Percentiles rank a stretch among this genome's conserved stretches.
These are phyloP conservation scores for Rhodamnia rubescens DNA, from an alignment of 345 rosid genomes.

Conservation along the genomic window DNA sequence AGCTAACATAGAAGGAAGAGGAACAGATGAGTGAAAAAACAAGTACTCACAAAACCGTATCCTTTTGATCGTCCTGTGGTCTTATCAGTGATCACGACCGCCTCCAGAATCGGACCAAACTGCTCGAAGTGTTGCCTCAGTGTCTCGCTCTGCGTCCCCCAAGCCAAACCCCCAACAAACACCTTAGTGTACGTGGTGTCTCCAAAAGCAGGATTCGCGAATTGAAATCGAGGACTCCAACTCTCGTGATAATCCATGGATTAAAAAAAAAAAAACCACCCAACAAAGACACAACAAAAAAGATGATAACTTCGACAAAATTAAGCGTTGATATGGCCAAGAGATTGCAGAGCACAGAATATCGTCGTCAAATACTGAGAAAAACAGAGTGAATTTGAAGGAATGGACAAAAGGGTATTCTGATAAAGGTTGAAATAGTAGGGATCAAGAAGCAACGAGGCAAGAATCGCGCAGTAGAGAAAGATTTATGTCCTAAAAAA, in stretches of 20 bases:
- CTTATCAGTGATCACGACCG: slow-evolving; percentile 91
- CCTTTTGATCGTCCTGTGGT: slow-evolving; percentile 97
- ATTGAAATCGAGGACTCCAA: slow-evolving; percentile 52
- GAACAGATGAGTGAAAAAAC: neutral
- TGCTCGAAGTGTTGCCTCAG: slow-evolving; percentile 82
- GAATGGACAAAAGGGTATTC: neutral
- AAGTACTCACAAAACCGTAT: slow-evolving; percentile 88
- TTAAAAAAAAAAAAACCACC: neutral
- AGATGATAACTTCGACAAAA: neutral
- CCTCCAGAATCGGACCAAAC: slow-evolving; percentile 90
- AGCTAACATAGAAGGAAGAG: neutral
- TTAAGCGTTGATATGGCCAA: neutral
- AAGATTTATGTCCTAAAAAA: neutral
- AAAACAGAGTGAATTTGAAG: neutral
- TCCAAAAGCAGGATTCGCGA: slow-evolving; percentile 78
- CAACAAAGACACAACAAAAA: neutral
- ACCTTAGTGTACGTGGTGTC: slow-evolving; percentile 87
- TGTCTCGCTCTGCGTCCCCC: slow-evolving; percentile 93
- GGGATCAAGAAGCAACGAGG: neutral
- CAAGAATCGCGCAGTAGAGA: neutral
- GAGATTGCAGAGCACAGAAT: neutral
- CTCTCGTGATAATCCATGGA: slow-evolving; percentile 54
- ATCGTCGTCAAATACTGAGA: neutral
- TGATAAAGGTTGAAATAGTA: neutral
- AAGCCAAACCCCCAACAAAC: slow-evolving; percentile 90